These are phyloP conservation scores for Posidonia oceanica DNA, from an alignment of 116 monocot genomes.

Conservation along the genomic window DNA sequence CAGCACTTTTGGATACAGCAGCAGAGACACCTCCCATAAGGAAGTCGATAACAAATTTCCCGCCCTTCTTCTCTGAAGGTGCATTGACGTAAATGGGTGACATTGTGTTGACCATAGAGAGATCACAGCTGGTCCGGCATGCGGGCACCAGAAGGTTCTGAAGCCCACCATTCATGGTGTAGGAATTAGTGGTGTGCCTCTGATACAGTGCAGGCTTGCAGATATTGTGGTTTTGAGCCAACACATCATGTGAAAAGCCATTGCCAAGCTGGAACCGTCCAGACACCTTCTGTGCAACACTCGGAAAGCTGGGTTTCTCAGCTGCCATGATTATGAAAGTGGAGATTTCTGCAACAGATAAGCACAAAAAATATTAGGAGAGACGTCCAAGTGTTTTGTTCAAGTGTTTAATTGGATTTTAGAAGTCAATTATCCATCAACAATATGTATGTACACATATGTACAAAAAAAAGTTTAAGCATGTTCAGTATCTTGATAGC, in stretches of 20 bases:
- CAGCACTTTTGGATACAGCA: conserved; percentile 26
- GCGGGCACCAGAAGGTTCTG: conserved; percentile 9
- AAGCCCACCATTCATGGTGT: conserved; percentile 21
- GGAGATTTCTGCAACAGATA: neutral
- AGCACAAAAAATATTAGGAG: neutral
- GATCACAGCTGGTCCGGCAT: neutral
- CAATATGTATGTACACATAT: too few species aligned
- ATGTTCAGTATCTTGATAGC: too few species aligned
- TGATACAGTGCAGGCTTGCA: conserved; percentile 16
- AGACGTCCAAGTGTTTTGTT: neutral
- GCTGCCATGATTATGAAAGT: conserved; percentile 32
- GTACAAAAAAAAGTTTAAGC: too few species aligned
- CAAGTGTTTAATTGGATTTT: too few species aligned
- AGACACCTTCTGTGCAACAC: conserved; percentile 39
- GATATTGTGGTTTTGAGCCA: conserved; percentile 16
- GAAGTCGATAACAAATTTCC: conserved; percentile 20
- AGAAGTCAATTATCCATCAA: too few species aligned
- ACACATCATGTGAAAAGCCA: conserved; percentile 29
- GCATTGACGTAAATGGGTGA: conserved; percentile 19
- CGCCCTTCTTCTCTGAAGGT: conserved; percentile 18
- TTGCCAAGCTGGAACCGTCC: conserved; percentile 37
- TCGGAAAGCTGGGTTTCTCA: conserved; percentile 37
- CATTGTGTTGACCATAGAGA: neutral
- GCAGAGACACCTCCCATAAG: conserved; percentile 33
- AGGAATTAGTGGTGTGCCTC: conserved; percentile 16